These are phyloP conservation scores for Hymenoscyphus scutula DNA, from an alignment of 2,329 filamentous ascomycete species.

Conservation along the genomic window DNA sequence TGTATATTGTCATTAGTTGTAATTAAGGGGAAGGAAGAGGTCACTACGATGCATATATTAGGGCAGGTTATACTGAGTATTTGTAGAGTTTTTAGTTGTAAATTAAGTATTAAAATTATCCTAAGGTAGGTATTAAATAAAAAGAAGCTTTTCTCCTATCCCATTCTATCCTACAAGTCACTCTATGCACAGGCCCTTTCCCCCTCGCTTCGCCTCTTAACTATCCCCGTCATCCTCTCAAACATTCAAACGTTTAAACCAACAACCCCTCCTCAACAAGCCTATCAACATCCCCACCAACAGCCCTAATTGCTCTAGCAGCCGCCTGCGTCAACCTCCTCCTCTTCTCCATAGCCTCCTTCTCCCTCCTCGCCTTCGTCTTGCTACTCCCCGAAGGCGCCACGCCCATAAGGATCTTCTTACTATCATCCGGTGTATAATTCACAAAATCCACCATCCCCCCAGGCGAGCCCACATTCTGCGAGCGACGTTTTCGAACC, in stretches of 20 bases:
- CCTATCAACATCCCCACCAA: slow-evolving; percentile 63
- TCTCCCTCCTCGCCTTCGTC: slow-evolving; percentile 89
- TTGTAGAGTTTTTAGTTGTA: no score
- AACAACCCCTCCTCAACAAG: slow-evolving; percentile 51
- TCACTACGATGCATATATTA: no score
- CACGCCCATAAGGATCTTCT: slow-evolving; percentile 80
- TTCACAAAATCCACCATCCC: slow-evolving; percentile 72
- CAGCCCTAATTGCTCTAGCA: slow-evolving; percentile 65
- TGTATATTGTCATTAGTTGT: no score
- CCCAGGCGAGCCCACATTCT: slow-evolving; percentile 15
- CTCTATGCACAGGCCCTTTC: not conserved
- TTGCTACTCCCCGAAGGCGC: slow-evolving; percentile 89
- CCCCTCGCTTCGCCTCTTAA: not conserved
- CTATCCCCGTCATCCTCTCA: not conserved
- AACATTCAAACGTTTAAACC: slow-evolving; percentile 28
- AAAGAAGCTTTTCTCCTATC: not conserved
- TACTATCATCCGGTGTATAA: slow-evolving; percentile 77
- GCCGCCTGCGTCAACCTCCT: slow-evolving; percentile 66
- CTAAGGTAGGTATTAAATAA: not conserved
- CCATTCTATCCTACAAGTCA: not conserved
- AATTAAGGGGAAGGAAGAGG: no score
- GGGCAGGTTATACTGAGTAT: no score
- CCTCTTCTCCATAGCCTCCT: slow-evolving; percentile 78
- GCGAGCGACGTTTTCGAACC: slow-evolving; percentile 13
- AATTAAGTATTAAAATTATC: no score